phyloP scores from a whole-genome alignment of 2,329 filamentous ascomycete genomes.

The Elsinoe perseae region DNA sequence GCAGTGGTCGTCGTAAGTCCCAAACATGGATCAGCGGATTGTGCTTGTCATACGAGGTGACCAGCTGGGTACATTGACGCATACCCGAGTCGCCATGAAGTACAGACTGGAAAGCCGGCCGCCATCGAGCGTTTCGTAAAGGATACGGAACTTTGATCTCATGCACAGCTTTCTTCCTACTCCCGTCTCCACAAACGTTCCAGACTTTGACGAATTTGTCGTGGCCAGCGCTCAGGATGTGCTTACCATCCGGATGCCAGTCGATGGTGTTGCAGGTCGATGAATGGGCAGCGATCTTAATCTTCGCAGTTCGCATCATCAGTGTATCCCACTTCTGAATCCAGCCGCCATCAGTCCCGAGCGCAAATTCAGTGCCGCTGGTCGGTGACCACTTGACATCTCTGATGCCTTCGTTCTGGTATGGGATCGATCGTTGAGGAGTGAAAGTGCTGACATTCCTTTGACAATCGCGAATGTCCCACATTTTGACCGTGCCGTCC shows the following conservation, averaged over 20 bases:
- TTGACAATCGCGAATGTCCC: constrained; percentile 53
- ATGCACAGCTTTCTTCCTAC: constrained; percentile 52
- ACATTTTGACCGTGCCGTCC: constrained; percentile 56
- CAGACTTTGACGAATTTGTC: constrained; percentile 58
- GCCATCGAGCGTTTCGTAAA: constrained; percentile 56
- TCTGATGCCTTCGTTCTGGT: constrained; percentile 53
- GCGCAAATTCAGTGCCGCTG: constrained; percentile 55
- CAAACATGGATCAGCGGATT: constrained; percentile 56
- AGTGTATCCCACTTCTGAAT: constrained; percentile 59
- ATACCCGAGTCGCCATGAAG: constrained; percentile 45
- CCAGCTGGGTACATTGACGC: constrained; percentile 55
- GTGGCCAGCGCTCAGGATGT: constrained; percentile 54
- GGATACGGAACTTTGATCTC: constrained; percentile 54
- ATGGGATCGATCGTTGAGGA: constrained; percentile 48
- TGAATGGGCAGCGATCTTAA: constrained; percentile 56
- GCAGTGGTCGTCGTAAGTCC: constrained; percentile 54
- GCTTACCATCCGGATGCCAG: constrained; percentile 60
- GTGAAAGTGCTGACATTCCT: constrained; percentile 45
- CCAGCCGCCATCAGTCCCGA: constrained; percentile 56
- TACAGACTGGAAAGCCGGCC: constrained; percentile 50
- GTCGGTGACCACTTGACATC: constrained; percentile 59
- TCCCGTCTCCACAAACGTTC: constrained; percentile 51
- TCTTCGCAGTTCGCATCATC: constrained; percentile 47
- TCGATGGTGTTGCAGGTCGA: constrained; percentile 52
- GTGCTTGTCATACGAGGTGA: constrained; percentile 54